Conservation (phyloP, 495 filamentous ascomycete species). For the Lasiosphaeria miniovina region DNA sequence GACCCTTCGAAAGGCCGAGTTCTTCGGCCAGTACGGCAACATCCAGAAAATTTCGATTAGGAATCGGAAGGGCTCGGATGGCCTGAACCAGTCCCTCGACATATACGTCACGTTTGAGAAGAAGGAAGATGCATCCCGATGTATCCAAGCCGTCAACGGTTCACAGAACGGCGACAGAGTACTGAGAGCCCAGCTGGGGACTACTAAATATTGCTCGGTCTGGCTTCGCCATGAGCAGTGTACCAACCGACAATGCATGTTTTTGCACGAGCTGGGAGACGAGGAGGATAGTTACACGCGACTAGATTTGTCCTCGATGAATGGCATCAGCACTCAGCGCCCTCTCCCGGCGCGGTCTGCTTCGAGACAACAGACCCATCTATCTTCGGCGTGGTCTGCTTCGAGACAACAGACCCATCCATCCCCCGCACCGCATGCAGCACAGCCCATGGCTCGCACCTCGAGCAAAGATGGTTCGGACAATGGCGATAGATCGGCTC, state of each 20-base stretch:
- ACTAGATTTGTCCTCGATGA: constrained; percentile 94
- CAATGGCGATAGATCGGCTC: constrained; percentile 73
- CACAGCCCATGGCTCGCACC: constrained; percentile 71
- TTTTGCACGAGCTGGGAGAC: constrained; percentile 94
- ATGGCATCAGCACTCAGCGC: constrained; percentile 77
- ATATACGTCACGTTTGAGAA: constrained; percentile 95
- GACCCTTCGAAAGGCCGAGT: constrained; percentile 81
- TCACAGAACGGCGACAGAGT: constrained; percentile 85
- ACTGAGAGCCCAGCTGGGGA: constrained; percentile 89
- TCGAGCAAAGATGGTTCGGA: constrained; percentile 72
- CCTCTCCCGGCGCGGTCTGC: constrained; percentile 53
- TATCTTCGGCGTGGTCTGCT: too few species aligned
- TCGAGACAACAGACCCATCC: constrained; percentile 50
- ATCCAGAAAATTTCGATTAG: constrained; percentile 99
- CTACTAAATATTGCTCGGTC: constrained; percentile 98
- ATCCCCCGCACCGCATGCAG: constrained; percentile 51
- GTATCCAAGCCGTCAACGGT: constrained; percentile 88
- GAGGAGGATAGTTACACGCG: constrained; percentile 95
- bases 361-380: too few species aligned
- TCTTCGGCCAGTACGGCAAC: constrained; percentile 98
- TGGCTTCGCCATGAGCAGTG: constrained; percentile 92
- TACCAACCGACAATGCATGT: constrained; percentile 93
- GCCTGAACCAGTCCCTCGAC: constrained; percentile 73
- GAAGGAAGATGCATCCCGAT: constrained; percentile 80
- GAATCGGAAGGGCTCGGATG: constrained; percentile 77